These are phyloP conservation scores for Hondaea fermentalgiana DNA, from an alignment of 108 stramenopile genomes.

Conservation along the genomic window DNA sequence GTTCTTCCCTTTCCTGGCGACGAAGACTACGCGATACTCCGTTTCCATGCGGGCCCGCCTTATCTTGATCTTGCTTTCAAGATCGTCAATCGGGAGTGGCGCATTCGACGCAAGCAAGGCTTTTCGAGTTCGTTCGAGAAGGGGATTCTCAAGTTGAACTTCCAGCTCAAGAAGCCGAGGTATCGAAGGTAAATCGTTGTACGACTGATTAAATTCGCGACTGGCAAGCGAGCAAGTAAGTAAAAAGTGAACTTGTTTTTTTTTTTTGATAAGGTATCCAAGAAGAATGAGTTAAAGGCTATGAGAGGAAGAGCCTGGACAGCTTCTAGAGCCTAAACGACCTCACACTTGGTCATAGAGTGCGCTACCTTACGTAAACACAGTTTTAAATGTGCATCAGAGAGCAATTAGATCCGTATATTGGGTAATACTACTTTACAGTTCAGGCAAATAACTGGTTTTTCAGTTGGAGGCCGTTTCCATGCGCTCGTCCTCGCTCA, in stretches of 20 bases:
- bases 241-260: no score
- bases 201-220: no score
- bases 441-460: background rate
- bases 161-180: conserved; percentile 89
- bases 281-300: no score
- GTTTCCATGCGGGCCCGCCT: conserved; percentile 92
- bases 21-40: conserved; percentile 85
- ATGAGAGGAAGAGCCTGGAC: no score
- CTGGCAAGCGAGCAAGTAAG: no score
- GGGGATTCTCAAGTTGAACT: conserved; percentile 86
- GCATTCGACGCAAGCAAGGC: conserved; percentile 76
- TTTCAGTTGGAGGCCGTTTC: background rate
- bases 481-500: background rate
- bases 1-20: conserved; percentile 70
- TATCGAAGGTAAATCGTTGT: conserved; percentile 68
- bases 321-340: no score
- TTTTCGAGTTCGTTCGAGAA: conserved; percentile 89
- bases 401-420: no score
- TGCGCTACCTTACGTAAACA: no score
- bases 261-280: no score
- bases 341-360: no score
- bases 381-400: no score
- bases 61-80: conserved; percentile 99
- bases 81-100: conserved; percentile 97
- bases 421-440: background rate